phyloP scores from a whole-genome alignment of 345 rosid genomes.

The Euphorbia peplus region DNA sequence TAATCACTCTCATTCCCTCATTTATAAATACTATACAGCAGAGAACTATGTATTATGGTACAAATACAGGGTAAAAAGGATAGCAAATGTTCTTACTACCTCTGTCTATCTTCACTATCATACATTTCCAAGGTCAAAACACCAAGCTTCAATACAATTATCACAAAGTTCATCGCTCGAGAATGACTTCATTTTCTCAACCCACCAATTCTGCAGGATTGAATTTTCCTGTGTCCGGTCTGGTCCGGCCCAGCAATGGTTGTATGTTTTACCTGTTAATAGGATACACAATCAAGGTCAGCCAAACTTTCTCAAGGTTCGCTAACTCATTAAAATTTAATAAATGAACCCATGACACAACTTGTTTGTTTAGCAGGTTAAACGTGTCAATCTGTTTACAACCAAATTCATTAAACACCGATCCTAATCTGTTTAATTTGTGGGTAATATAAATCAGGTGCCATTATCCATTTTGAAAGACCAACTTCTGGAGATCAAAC shows the following conservation, averaged over 20 bases:
- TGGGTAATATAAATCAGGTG: too few species aligned
- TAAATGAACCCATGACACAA: too few species aligned
- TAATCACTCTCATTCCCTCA: slow-evolving; percentile 27
- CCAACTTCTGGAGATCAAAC: background rate
- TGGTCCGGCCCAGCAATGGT: slow-evolving; percentile 2
- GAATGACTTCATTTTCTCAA: slow-evolving; percentile 12
- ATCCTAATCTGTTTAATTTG: too few species aligned
- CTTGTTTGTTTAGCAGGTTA: too few species aligned
- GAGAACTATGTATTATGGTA: slow-evolving; percentile 34
- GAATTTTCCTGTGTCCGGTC: slow-evolving; percentile 11
- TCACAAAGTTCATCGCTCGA: slow-evolving; percentile 9
- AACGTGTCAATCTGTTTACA: too few species aligned
- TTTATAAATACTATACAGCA: slow-evolving; percentile 42
- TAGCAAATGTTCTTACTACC: slow-evolving; percentile 22
- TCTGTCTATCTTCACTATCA: slow-evolving; percentile 19
- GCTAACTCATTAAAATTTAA: too few species aligned
- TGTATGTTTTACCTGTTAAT: slow-evolving; percentile 31
- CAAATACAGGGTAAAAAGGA: slow-evolving; percentile 23
- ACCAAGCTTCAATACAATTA: slow-evolving; percentile 23
- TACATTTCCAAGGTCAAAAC: slow-evolving; percentile 13
- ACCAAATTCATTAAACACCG: too few species aligned
- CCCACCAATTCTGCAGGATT: slow-evolving; percentile 11
- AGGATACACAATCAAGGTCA: slow-evolving; percentile 9
- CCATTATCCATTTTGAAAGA: too few species aligned
- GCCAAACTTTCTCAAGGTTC: slow-evolving; percentile 9